phyloP scores from a whole-genome alignment of 2,329 filamentous ascomycete species.

The Talaromyces sp. region DNA sequence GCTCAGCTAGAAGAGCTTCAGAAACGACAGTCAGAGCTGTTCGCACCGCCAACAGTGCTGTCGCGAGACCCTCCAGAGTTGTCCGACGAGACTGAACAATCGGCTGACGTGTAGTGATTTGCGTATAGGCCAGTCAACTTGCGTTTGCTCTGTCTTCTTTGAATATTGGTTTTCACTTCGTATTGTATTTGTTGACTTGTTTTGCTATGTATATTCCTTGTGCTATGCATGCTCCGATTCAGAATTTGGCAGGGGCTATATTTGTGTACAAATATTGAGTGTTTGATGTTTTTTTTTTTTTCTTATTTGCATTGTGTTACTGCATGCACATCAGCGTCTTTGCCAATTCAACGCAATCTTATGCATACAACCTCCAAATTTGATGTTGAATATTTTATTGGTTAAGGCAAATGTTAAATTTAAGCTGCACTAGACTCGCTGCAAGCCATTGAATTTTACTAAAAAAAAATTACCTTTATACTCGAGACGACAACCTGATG shows the following conservation, averaged over 20 bases:
- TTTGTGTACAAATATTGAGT: neutral
- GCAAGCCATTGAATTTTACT: neutral
- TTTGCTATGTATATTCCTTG: neutral
- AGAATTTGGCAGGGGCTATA: neutral
- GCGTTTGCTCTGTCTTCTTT: neutral
- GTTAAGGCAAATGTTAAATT: neutral
- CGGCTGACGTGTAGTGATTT: neutral
- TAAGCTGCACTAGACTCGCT: neutral
- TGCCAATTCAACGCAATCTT: neutral
- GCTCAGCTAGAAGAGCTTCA: conserved; percentile 66
- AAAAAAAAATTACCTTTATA: neutral
- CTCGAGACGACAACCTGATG: neutral
- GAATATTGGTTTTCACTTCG: neutral
- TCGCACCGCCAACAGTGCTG: neutral
- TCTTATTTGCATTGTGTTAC: neutral
- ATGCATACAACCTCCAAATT: neutral
- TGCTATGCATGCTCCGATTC: neutral
- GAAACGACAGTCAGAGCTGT: conserved; percentile 35
- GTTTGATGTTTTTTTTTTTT: neutral
- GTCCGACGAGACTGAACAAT: conserved; percentile 9
- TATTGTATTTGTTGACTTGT: neutral
- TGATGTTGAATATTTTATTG: neutral
- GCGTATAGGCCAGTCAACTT: neutral
- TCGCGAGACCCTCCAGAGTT: conserved; percentile 1
- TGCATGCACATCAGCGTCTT: neutral